phyloP scores from a whole-genome alignment of 2,329 filamentous ascomycete genomes.

The Beauveria caledonica region DNA sequence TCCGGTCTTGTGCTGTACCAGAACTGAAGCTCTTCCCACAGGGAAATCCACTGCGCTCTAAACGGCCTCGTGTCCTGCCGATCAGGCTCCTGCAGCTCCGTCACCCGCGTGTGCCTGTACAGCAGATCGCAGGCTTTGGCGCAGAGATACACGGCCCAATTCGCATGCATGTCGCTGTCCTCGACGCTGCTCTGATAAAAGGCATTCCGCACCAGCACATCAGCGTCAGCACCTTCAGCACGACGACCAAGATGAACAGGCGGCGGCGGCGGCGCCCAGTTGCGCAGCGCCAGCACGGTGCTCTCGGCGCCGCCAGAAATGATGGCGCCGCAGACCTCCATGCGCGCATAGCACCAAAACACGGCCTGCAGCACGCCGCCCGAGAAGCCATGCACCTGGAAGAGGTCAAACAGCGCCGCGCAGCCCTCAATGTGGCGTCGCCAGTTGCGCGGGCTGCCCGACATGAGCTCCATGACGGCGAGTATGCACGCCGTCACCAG shows the following conservation, averaged over 20 bases:
- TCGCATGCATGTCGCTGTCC: slow-evolving; percentile 42
- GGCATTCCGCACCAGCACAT: slow-evolving; percentile 15
- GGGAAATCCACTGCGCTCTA: slow-evolving; percentile 29
- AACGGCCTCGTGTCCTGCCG: slow-evolving; percentile 23
- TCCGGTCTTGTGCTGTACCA: slow-evolving; percentile 35
- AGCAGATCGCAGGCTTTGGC: slow-evolving; percentile 40
- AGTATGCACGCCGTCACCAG: slow-evolving; percentile 40
- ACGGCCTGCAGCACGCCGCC: slow-evolving; percentile 40
- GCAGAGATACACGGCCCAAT: slow-evolving; percentile 45
- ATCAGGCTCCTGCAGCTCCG: slow-evolving; percentile 29
- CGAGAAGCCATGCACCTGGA: slow-evolving; percentile 39
- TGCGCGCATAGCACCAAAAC: slow-evolving; percentile 51
- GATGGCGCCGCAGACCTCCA: slow-evolving; percentile 47
- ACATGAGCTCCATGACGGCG: slow-evolving; percentile 41
- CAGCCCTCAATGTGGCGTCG: slow-evolving; percentile 48
- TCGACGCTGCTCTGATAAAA: slow-evolving; percentile 23
- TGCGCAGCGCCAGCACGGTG: slow-evolving; percentile 39
- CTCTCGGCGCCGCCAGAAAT: slow-evolving; percentile 41
- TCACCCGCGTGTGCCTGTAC: slow-evolving; percentile 22
- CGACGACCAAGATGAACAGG: slow-evolving; percentile 4
- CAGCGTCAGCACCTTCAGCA: slow-evolving; percentile 17
- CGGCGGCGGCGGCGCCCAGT: slow-evolving; percentile 34
- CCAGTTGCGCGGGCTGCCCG: slow-evolving; percentile 42
- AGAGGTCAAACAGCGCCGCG: slow-evolving; percentile 42
- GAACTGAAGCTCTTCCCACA: slow-evolving; percentile 39